Evolutionary conservation across 768 basidiomycete genomes (phyloP).

Genomic region (Tylopilus vinaceipallidus): DNA sequence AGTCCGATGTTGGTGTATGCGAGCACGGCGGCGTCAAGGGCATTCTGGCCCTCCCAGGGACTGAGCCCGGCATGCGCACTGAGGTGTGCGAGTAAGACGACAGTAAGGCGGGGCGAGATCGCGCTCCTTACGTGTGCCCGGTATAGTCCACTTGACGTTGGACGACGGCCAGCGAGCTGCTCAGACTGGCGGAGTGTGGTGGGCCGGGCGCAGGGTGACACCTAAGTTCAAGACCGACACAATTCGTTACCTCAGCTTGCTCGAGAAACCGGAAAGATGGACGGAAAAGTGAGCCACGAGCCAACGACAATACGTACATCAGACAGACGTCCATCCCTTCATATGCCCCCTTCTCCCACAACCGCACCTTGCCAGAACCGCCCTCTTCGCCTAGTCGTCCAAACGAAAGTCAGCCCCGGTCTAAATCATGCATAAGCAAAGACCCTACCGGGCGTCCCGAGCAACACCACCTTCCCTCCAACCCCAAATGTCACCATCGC

Average conservation of each 20-base stretch:
- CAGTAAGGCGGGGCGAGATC: background rate
- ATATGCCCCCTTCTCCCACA: conserved; percentile 71
- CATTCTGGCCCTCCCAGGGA: conserved; percentile 87
- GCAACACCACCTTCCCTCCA: conserved; percentile 60
- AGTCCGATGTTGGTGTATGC: conserved; percentile 78
- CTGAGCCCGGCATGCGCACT: conserved; percentile 78
- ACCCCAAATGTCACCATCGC: conserved; percentile 62
- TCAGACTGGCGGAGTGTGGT: conserved; percentile 58
- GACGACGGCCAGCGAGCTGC: conserved; percentile 62
- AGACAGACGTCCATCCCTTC: conserved; percentile 72
- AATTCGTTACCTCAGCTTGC: no score
- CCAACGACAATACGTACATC: no score
- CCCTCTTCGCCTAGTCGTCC: conserved; percentile 84
- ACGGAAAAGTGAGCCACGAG: no score
- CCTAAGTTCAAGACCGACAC: conserved; percentile 39
- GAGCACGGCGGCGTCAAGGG: conserved; percentile 80
- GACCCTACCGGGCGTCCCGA: conserved; percentile 71
- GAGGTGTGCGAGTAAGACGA: background rate
- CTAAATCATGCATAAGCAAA: no score
- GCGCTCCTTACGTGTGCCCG: conserved; percentile 62
- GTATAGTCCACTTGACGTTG: conserved; percentile 58
- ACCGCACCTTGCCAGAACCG: conserved; percentile 64
- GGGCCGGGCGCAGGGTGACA: conserved; percentile 82
- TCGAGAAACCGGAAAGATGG: no score
- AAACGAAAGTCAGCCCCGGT: no score